A percentile compares a stretch with the other conserved stretches of the same genome.
Conservation (phyloP, 257 asterid species). For the Fraxinus cuspidata region DNA sequence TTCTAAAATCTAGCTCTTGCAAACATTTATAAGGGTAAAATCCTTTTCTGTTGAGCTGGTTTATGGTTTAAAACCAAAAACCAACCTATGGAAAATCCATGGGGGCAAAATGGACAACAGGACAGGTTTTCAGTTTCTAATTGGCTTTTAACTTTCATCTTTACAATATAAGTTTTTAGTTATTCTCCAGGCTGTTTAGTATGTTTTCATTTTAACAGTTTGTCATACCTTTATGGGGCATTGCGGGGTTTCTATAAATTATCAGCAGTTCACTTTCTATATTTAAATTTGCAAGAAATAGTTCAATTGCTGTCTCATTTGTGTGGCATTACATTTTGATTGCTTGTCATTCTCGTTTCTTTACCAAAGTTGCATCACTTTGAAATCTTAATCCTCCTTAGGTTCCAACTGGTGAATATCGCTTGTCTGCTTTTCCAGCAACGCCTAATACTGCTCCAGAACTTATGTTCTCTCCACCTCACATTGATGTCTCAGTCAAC, state of each 20-base stretch:
- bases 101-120: slow-evolving; percentile 6
- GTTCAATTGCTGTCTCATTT: neutral
- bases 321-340: neutral
- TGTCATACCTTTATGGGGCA: neutral
- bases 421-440: slow-evolving; percentile 87
- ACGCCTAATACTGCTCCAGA: slow-evolving; percentile 76
- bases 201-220: neutral
- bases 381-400: slow-evolving; percentile 36
- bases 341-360: neutral
- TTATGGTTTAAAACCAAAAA: neutral
- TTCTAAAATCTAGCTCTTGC: slow-evolving; percentile 4
- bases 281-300: neutral
- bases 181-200: neutral
- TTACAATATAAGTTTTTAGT: neutral
- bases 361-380: slow-evolving; percentile 13
- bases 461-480: slow-evolving; percentile 76
- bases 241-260: neutral
- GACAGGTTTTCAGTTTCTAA: slow-evolving; percentile 19
- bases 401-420: slow-evolving; percentile 95
- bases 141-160: slow-evolving; percentile 4
- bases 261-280: neutral
- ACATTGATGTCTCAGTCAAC: slow-evolving; percentile 62
- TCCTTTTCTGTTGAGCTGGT: neutral
- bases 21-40: neutral
- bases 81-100: slow-evolving; percentile 8